phyloP scores from a whole-genome alignment of 1,284 basidiomycete species.

The Marasmius oreades region DNA sequence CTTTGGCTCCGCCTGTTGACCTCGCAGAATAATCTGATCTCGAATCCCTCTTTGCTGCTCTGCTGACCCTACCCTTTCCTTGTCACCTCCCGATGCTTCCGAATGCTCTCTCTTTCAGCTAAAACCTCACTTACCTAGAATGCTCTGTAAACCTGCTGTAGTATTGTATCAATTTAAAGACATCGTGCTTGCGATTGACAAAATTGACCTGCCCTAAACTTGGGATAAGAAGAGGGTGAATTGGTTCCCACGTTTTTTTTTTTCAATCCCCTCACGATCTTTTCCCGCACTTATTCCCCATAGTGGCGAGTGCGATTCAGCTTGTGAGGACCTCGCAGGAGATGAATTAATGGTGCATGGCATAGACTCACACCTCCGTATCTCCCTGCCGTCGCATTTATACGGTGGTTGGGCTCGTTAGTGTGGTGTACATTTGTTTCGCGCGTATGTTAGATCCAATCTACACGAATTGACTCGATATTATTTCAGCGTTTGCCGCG shows the following conservation, averaged over 20 bases:
- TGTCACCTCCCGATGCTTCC: neutral
- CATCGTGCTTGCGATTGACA: too few species aligned
- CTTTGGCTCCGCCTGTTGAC: constrained; percentile 50
- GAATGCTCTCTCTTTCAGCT: too few species aligned
- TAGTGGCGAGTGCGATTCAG: constrained; percentile 50
- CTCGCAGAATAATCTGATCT: constrained; percentile 45
- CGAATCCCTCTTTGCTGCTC: neutral
- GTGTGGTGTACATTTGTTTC: constrained; percentile 69
- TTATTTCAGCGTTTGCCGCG: too few species aligned
- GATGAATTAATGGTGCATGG: constrained; percentile 84
- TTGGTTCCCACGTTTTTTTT: neutral
- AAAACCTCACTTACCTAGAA: too few species aligned
- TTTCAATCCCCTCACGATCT: constrained; percentile 61
- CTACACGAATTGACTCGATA: too few species aligned
- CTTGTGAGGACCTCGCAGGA: constrained; percentile 80
- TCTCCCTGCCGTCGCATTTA: constrained; percentile 60
- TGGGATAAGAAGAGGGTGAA: too few species aligned
- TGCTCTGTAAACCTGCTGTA: too few species aligned
- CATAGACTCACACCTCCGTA: constrained; percentile 83
- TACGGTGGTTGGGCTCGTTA: constrained; percentile 73
- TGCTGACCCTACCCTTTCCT: neutral
- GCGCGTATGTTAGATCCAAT: too few species aligned
- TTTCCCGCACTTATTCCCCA: constrained; percentile 38
- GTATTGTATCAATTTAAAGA: too few species aligned
- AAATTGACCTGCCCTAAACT: too few species aligned